Percentiles rank a stretch among this genome's conserved stretches.
These are phyloP conservation scores for Grifola frondosa DNA, from an alignment of 1,284 basidiomycete species.

Conservation along the genomic window DNA sequence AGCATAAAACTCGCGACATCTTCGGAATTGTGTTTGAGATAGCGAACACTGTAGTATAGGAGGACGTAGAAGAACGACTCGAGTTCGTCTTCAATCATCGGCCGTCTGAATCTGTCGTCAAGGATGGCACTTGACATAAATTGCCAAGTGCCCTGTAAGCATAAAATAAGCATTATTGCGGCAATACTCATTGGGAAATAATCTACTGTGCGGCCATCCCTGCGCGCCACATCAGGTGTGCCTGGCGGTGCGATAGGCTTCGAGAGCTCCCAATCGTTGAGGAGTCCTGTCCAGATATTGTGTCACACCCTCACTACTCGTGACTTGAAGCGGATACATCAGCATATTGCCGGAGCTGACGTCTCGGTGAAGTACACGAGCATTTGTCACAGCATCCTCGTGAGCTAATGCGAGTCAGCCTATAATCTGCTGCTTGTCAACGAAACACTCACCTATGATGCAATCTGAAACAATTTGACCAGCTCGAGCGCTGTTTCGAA, in stretches of 20 bases:
- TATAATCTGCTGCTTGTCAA: not conserved
- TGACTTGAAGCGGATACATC: not conserved
- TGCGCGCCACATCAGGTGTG: too few species aligned
- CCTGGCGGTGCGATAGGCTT: not conserved
- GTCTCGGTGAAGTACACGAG: conserved; percentile 8
- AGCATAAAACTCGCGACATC: not conserved
- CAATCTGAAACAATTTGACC: not conserved
- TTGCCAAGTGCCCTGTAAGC: conserved; percentile 3
- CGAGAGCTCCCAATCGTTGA: conserved; percentile 15
- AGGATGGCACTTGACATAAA: not conserved
- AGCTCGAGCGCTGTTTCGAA: not conserved
- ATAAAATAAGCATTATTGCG: not conserved
- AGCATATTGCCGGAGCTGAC: conserved; percentile 13
- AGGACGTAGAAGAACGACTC: conserved; percentile 9
- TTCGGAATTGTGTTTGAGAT: not conserved
- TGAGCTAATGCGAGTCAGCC: conserved; percentile 5
- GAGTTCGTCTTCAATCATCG: conserved; percentile 1
- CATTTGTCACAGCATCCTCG: not conserved
- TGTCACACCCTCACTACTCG: too few species aligned
- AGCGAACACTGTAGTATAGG: conserved; percentile 2
- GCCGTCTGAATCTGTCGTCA: not conserved
- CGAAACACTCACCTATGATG: not conserved
- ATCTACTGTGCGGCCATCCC: too few species aligned
- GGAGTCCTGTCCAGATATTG: conserved; percentile 5
- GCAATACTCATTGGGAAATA: not conserved